Evolutionary conservation across 306 rosid species (phyloP).

Genomic region (Cicer chorassanicum): DNA sequence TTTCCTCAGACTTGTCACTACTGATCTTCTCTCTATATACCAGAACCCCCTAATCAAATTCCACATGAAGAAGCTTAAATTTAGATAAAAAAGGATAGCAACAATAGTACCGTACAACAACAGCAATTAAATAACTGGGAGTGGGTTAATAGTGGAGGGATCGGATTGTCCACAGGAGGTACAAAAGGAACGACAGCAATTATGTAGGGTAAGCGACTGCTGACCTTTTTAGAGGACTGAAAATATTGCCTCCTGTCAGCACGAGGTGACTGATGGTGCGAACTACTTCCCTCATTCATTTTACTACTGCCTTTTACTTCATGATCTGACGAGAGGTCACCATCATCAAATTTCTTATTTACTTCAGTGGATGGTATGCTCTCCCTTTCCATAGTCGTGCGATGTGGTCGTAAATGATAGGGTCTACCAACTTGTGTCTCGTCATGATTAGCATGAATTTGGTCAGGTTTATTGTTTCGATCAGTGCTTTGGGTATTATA

Average conservation of each 20-base stretch:
- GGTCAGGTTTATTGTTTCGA: constrained; percentile 14
- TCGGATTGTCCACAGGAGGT: neutral
- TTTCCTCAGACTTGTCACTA: constrained; percentile 17
- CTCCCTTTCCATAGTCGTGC: constrained; percentile 40
- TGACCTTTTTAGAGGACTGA: constrained; percentile 66
- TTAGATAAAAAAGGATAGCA: neutral
- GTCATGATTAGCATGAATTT: constrained; percentile 35
- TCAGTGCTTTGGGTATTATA: constrained; percentile 43
- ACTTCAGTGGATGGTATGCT: constrained; percentile 36
- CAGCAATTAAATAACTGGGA: constrained; percentile 10
- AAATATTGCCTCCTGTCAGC: constrained; percentile 44
- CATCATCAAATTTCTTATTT: constrained; percentile 34
- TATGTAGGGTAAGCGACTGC: constrained; percentile 9
- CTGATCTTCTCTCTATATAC: constrained; percentile 29
- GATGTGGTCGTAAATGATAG: constrained; percentile 44
- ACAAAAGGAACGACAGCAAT: neutral
- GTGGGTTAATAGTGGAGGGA: neutral
- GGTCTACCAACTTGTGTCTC: constrained; percentile 42
- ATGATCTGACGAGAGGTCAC: constrained; percentile 40
- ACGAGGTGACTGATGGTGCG: constrained; percentile 34
- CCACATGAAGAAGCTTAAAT: constrained; percentile 16
- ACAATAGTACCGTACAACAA: neutral
- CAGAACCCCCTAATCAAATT: constrained; percentile 38
- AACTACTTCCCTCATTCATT: constrained; percentile 48
- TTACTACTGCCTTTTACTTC: constrained; percentile 42